phyloP scores from a whole-genome alignment of 352 stramenopile genomes.

The Phytopythium oedochilum region DNA sequence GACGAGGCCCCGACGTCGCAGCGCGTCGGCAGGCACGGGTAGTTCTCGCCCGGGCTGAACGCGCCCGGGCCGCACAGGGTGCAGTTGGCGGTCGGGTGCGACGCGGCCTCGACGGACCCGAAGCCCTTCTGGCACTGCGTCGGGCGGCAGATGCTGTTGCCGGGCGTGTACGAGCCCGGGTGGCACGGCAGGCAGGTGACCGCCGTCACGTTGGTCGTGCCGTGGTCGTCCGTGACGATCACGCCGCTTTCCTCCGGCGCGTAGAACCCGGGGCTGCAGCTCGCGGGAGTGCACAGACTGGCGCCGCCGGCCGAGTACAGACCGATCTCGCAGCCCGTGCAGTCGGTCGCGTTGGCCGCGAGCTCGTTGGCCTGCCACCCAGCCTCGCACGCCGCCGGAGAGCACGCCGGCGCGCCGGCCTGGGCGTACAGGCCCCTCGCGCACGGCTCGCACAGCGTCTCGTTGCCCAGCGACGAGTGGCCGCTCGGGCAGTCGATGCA shows the following conservation, averaged over 20 bases:
- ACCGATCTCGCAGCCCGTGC: conserved; percentile 35
- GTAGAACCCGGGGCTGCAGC: conserved; percentile 27
- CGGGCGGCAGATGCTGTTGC: conserved; percentile 27
- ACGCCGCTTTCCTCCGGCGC: conserved; percentile 22
- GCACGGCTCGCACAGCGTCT: conserved; percentile 26
- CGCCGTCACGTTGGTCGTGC: conserved; percentile 3
- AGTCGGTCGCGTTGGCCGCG: conserved; percentile 36
- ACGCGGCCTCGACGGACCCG: conserved; percentile 30
- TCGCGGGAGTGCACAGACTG: conserved; percentile 25
- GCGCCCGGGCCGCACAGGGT: conserved; percentile 31
- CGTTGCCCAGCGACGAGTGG: conserved; percentile 32
- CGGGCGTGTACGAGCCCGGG: conserved; percentile 31
- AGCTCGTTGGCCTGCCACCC: conserved; percentile 32
- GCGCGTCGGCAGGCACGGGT: conserved; percentile 27
- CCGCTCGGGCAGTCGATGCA: conserved; percentile 27
- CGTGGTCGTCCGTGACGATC: neutral
- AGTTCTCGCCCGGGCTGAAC: conserved; percentile 44
- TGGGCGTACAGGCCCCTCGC: conserved; percentile 21
- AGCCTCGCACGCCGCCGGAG: conserved; percentile 23
- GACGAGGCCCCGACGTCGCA: conserved; percentile 30
- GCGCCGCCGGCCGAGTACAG: conserved; percentile 32
- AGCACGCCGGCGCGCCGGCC: conserved; percentile 15
- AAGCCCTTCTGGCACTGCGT: conserved; percentile 29
- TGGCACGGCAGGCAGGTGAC: conserved; percentile 23
- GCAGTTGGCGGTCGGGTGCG: conserved; percentile 33